Base-by-base conservation (phyloP, 257 asterid genomes). In the Solanum tacnaense region DNA sequence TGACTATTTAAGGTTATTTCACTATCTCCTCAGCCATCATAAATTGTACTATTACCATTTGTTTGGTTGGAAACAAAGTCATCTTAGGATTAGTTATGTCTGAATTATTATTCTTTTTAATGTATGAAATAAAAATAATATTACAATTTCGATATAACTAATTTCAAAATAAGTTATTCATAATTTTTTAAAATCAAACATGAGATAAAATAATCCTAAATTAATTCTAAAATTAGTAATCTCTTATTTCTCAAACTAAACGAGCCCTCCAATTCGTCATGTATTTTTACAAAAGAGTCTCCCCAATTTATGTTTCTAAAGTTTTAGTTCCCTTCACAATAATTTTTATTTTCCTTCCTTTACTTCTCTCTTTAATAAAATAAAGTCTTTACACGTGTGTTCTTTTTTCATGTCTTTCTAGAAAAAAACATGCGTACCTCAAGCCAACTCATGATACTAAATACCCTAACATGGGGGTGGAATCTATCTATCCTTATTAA, bases 311-410 rank as follows among this genome's bases (percentile, higher is more conserved):
- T 44, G 67, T 27, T 46, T 46, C 39, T 38, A 27, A 81, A 81
- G 10, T 21, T 46, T 16, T 81, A 46, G 85, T 44, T 46, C 39
- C 67, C 84, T 13, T 81, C 39, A 27, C 68, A 46, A 16, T 81
- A 81, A 5, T 44, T 16, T 27, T 44, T 8, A 41, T 16, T 46
- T 15, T 27, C 39, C 25, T 2, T 13, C 15, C 3, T 44, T 79
- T 13, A 27, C 65, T 41, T 78, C 21, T 78, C 65, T 78, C n/a
- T 79, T 79, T 8, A 11, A 46, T 79, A 44, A 52, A 52, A 52
- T 18, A 5, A 79, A 79, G 11, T 15, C 71, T 86, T 83, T 84
- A 68, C 91, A 74, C 91, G 91, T 87, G 91, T 87, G 74, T 21
- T n/a, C 70, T 13, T 41, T 13, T 68, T 86, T 56, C 71, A 70